Evolutionary conservation across 192 early-diverging fungal genomes (phyloP), one percentile per base, ranked within the genome.

Genomic region (Rhizophagus sp.): DNA sequence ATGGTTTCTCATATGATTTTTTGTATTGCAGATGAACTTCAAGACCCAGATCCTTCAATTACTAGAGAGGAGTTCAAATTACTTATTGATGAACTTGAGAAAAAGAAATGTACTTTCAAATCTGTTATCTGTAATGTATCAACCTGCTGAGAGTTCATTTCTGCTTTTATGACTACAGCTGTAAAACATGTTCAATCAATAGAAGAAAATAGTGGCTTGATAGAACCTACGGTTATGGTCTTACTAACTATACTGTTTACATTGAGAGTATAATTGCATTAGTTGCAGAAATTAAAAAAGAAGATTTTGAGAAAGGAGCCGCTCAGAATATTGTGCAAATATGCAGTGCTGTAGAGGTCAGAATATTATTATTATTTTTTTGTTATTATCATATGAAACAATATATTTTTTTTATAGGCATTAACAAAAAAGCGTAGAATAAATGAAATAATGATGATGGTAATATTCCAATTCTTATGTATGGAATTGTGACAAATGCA

Each of bases 401-500:
- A n/a, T 64, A 10, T 64, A 8, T 24, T 5, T 19, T 30, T 41
- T 33, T 71, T 70, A 0, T 22, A 36, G 33, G 22, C 9, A 44
- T 41, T 34, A 50, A 25, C 44, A 57, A 0, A 2, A 74, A 74
- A 52, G 22, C 1, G 10, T 33, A 74, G 12, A 74, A 4, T 74
- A 30, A 50, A 61, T 47, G 25, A 50, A 52, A 22, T 12, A 15
- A n/a, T n/a, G 49, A 57, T 19, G 27, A 47, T 30, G 39, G 6
- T 7, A 7, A 41, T 41, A 7, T 41, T 41, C 39, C 39, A 44
- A 6, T 52, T 50, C 50, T 74, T 41, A 41, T 41, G 47, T 74
- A 52, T 57, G 72, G 75, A n/a, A 76, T 76, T 41, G 75, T 65
- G 13, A 64, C 75, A 10, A 76, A 65, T 64, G 75, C 13, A 57